These are phyloP conservation scores for Kingdonia uniflora DNA, from an alignment of 164 flowering plant genomes.

Conservation along the genomic window DNA sequence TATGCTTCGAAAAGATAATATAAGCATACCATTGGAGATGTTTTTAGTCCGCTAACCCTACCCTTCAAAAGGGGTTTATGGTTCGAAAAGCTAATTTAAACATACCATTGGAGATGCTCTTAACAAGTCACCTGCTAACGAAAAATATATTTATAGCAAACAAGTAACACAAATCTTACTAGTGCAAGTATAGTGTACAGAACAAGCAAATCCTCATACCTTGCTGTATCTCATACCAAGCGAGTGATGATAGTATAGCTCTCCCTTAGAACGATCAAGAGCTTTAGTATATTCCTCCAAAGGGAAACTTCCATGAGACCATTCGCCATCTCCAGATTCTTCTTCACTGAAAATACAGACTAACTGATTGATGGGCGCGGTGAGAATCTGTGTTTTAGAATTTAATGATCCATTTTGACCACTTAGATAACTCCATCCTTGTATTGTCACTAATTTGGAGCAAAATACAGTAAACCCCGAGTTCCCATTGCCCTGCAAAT, in stretches of 20 bases:
- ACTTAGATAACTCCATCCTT: conserved; percentile 47
- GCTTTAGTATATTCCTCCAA: conserved; percentile 86
- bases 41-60: too few relatives aligned
- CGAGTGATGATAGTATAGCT: conserved; percentile 71
- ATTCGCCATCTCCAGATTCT: conserved; percentile 56
- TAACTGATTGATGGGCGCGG: conserved; percentile 35
- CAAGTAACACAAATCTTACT: not conserved
- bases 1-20: too few relatives aligned
- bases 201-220: conserved; percentile 34
- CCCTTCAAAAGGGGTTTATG: too few relatives aligned
- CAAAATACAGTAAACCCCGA: conserved; percentile 65
- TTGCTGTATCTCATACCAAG: conserved; percentile 88
- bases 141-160: not conserved
- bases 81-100: too few relatives aligned
- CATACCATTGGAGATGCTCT: too few relatives aligned
- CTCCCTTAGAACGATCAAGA: conserved; percentile 78
- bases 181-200: conserved; percentile 6
- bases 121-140: not conserved
- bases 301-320: conserved; percentile 88
- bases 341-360: conserved; percentile 56
- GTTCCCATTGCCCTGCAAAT: conserved; percentile 42
- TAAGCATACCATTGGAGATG: too few relatives aligned
- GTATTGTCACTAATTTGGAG: conserved; percentile 40
- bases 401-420: conserved; percentile 22
- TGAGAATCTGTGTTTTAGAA: conserved; percentile 16